Base-by-base conservation (phyloP, 176 grass and related monocot genomes). In the Lolium multiflorum region DNA sequence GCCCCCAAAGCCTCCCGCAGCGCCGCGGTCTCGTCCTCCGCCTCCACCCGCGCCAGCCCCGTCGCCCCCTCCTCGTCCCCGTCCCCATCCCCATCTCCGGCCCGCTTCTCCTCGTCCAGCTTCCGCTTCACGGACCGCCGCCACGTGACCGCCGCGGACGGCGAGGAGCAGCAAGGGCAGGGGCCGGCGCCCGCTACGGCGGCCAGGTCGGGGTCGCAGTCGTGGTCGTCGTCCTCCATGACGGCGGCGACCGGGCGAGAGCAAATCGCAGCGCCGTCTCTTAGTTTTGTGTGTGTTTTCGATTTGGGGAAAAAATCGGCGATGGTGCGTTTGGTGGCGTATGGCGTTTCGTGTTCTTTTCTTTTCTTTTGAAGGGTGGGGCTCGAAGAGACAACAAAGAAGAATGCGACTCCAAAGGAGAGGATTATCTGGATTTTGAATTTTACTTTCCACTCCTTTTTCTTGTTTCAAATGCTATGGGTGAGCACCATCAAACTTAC, bases 81-180 rank as follows among this genome's bases (percentile, higher is more conserved):
- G 1, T 8, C 64, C 52, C 28, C n/a, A n/a, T n/a, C n/a, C n/a
- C n/a, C n/a, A n/a, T n/a, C n/a, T n/a, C n/a, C 16, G 4, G 9
- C n/a, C 39, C 69, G 14, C 62, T 20, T 20, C 73, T 83, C 39
- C 71, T 0, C 85, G 11, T 59, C 94, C 11, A 91, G 82, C 87
- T 88, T 96, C 78, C 94, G 90, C 90, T 96, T 99, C 84, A 96
- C 87, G 17, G 88, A 96, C 38, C 94, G 88, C 63, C 94, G 92
- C 91, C 90, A 91, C 39, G 44, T 66, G 47, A 64, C 77, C 16
- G 39, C 67, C 59, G 52, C 9, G n/a, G 86, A 73, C 39, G 79
- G 64, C 11, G 88, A 49, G 31, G 87, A 90, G 94, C 88, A 92
- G 71, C 90, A 94, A 13, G 79, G 63, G 84, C 90, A 91, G 31